Evolutionary conservation across 306 rosid genomes (phyloP).

Genomic region (Carpinus viminea): DNA sequence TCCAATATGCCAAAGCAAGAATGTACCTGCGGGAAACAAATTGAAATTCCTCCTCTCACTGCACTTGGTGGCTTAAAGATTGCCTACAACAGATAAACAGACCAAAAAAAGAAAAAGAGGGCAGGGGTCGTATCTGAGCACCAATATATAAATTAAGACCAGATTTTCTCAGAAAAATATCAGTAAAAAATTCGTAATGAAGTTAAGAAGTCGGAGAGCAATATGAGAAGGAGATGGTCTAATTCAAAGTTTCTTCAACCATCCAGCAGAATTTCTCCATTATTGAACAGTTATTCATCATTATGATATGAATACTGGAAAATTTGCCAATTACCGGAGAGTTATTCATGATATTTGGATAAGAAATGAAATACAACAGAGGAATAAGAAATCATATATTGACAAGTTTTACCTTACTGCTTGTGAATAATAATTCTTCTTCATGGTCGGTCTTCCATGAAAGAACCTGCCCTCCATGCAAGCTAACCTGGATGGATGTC

Average conservation of each 20-base stretch:
- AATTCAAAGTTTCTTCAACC: not conserved
- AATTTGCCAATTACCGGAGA: not conserved
- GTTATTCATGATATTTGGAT: not conserved
- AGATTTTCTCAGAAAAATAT: not conserved
- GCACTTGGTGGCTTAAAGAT: conserved; percentile 72
- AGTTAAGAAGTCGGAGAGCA: not conserved
- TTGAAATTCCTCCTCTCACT: conserved; percentile 90
- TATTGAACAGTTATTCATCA: not conserved
- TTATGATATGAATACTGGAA: not conserved
- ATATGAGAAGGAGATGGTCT: not conserved
- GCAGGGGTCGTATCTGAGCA: not conserved
- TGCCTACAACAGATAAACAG: conserved; percentile 48
- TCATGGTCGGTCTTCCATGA: conserved; percentile 81
- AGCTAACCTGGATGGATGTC: conserved; percentile 59
- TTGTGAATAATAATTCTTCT: conserved; percentile 73
- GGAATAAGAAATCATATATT: not conserved
- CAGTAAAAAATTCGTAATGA: not conserved
- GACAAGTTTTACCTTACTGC: conserved; percentile 54
- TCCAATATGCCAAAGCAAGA: not conserved
- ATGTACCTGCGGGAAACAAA: conserved; percentile 88
- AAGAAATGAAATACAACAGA: not conserved
- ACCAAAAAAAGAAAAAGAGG: not conserved
- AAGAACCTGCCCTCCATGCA: conserved; percentile 90
- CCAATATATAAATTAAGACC: not conserved
- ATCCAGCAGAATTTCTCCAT: not conserved